Evolutionary conservation across 345 rosid species (phyloP), one percentile per base, ranked within the genome.

Genomic region (Lepidium aucheri): DNA sequence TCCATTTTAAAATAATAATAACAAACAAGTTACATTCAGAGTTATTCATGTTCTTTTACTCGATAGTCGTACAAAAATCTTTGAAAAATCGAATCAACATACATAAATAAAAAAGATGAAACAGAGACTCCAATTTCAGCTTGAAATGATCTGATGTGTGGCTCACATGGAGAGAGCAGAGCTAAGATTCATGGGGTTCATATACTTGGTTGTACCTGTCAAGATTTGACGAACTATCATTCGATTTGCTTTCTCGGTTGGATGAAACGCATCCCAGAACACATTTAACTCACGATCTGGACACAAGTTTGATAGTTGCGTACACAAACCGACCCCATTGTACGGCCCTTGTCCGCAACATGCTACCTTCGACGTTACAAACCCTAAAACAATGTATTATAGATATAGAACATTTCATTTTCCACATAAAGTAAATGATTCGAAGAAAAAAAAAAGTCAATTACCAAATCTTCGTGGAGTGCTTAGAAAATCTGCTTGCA

Each of bases 331-430:
- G 2, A 90, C 60, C 38, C 97, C 97, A 75, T 94, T 94, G 60
- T 76, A 85, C 0, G 84, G 96, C 13, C 99, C 99, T 78, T 94
- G 99, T 3, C 97, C 97, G 26, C 99, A 94, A 32, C 99, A 94
- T 9, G 99, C 99, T 24, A 82, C 51, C 65, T 88, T 81, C 1
- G 99, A 81, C 20, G 92, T 85, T 7, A 39, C 64, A 74, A 90
- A 94, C 61, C 99, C 98, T 93, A 81, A 16, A 64, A 64, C 4
- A 57, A 24, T 6, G 28, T 17, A 45, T 2, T 50, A 38, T 6
- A 16, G 41, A 9, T 36, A 63, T 20, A 42, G 40, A 40, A 61
- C 47, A 16, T 4, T 34, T 34, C 39, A 9, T 59, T 40, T 8
- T 40, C n/a, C 9, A 38, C 1, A 7, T 52, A 45, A 42, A 12